These are phyloP conservation scores for Cladosporium sp. DNA, from an alignment of 2,329 filamentous ascomycete genomes.

Conservation along the genomic window DNA sequence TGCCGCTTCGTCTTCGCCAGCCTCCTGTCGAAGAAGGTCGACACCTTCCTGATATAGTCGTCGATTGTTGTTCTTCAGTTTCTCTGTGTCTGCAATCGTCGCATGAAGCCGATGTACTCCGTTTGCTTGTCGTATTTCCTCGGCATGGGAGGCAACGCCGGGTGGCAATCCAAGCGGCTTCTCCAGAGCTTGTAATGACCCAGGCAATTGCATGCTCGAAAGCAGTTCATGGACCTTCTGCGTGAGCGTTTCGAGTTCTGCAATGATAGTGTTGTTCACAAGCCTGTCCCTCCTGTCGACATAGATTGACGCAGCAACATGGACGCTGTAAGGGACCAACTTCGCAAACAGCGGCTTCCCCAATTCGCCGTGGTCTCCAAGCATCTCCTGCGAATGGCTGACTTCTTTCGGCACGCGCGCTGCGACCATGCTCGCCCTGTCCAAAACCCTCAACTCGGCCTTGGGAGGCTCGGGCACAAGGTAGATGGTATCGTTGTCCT, in stretches of 20 bases:
- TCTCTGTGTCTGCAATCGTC: constrained; percentile 83
- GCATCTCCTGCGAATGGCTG: constrained; percentile 68
- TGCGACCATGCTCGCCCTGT: constrained; percentile 83
- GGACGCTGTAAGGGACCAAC: constrained; percentile 90
- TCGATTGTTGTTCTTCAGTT: constrained; percentile 74
- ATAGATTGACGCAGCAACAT: constrained; percentile 92
- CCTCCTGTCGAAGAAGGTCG: constrained; percentile 70
- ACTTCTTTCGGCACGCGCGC: constrained; percentile 76
- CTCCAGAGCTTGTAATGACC: constrained; percentile 87
- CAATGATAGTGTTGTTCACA: constrained; percentile 81
- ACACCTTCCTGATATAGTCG: constrained; percentile 79
- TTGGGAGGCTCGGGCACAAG: constrained; percentile 80
- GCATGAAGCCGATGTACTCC: constrained; percentile 71
- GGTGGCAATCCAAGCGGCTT: constrained; percentile 89
- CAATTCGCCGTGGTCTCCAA: constrained; percentile 72
- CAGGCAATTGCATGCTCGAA: constrained; percentile 79
- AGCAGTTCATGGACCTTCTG: constrained; percentile 73
- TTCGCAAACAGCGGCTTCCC: constrained; percentile 83
- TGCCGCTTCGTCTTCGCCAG: constrained; percentile 73
- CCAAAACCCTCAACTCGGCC: constrained; percentile 77
- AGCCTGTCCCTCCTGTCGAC: constrained; percentile 86
- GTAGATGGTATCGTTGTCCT: constrained; percentile 95
- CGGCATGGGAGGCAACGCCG: constrained; percentile 79
- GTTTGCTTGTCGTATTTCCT: constrained; percentile 88
- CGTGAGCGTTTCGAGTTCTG: constrained; percentile 76